These are phyloP conservation scores for Ceratocystis lukuohia DNA, from an alignment of 2,329 filamentous ascomycete genomes.

Conservation along the genomic window DNA sequence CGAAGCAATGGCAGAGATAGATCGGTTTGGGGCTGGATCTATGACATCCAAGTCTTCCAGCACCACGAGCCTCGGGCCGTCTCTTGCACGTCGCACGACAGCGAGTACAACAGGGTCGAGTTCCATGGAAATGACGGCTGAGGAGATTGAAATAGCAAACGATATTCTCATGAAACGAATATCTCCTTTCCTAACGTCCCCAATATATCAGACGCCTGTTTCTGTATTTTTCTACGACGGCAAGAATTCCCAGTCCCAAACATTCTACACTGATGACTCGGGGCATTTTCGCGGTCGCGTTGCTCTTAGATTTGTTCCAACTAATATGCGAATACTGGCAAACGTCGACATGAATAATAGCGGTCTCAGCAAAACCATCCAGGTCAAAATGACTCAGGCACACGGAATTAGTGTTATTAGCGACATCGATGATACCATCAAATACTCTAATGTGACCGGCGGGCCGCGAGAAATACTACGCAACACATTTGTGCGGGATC, in stretches of 20 bases:
- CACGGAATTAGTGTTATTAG: constrained; percentile 83
- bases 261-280: constrained; percentile 70
- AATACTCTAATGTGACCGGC: constrained; percentile 77
- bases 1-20: constrained; percentile 63
- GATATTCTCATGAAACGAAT: constrained; percentile 76
- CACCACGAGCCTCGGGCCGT: not conserved
- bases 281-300: constrained; percentile 78
- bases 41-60: not conserved
- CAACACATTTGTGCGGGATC: constrained; percentile 83
- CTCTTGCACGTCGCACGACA: not conserved
- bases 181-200: constrained; percentile 78
- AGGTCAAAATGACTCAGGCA: constrained; percentile 63
- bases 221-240: constrained; percentile 95
- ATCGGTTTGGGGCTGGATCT: constrained; percentile 30
- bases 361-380: constrained; percentile 33
- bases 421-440: constrained; percentile 95
- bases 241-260: constrained; percentile 64
- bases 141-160: constrained; percentile 69
- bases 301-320: constrained; percentile 78
- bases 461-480: constrained; percentile 91
- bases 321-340: constrained; percentile 73
- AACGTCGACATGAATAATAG: constrained; percentile 73
- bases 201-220: constrained; percentile 61
- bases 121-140: constrained; percentile 38
- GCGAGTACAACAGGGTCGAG: not conserved